Evolutionary conservation across 1,139 yeast genomes (phyloP).

Genomic region (Protomyces pachydermus): DNA sequence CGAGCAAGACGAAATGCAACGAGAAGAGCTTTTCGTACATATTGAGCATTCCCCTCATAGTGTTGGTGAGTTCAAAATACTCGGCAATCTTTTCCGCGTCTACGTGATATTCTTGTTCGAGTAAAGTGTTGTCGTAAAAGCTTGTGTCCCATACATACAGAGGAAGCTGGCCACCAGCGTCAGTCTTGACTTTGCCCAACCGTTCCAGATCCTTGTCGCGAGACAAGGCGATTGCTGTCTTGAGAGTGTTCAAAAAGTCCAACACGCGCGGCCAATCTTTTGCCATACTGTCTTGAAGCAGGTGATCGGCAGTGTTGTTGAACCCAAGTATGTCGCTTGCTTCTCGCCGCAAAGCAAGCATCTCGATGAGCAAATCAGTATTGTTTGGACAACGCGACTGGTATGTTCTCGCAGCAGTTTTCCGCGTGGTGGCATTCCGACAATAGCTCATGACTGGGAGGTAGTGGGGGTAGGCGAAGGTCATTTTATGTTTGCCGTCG

Average conservation of each 20-base stretch:
- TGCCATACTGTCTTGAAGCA: conserved; percentile 76
- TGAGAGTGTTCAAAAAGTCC: conserved; percentile 58
- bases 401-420: conserved; percentile 58
- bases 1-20: conserved; percentile 57
- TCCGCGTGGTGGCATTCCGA: conserved; percentile 57
- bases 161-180: conserved; percentile 44
- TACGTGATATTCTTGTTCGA: conserved; percentile 64
- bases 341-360: conserved; percentile 57
- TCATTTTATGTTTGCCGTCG: conserved; percentile 55
- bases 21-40: conserved; percentile 66
- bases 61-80: conserved; percentile 67
- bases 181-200: conserved; percentile 51
- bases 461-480: conserved; percentile 75
- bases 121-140: conserved; percentile 58
- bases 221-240: conserved; percentile 52
- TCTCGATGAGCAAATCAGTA: conserved; percentile 54
- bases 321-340: conserved; percentile 64
- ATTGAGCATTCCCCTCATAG: conserved; percentile 62
- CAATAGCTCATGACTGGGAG: conserved; percentile 74
- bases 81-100: conserved; percentile 68
- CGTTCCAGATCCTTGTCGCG: conserved; percentile 53
- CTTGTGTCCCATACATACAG: conserved; percentile 72
- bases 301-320: conserved; percentile 58
- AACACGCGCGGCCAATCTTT: conserved; percentile 57
- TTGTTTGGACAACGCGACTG: conserved; percentile 60